Evolutionary conservation across 2,329 filamentous ascomycete genomes (phyloP).

Genomic region (Macroventuria anomochaeta): DNA sequence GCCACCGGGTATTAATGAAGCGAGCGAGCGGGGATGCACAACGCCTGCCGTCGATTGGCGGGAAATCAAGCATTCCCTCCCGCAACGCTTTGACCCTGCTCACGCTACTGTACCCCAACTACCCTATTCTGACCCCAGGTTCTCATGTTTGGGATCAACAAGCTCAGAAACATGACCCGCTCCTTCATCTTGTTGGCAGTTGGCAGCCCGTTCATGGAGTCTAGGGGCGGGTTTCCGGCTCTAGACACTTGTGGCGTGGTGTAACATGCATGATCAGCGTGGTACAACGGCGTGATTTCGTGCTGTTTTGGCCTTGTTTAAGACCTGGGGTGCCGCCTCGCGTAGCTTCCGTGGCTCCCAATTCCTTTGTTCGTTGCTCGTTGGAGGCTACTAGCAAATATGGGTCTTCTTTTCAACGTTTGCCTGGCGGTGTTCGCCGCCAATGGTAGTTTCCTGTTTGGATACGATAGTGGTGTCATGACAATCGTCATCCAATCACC

Average conservation of each 20-base stretch:
- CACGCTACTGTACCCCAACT: conserved; percentile 28
- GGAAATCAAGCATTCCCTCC: conserved; percentile 25
- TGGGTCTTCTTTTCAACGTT: conserved; percentile 54
- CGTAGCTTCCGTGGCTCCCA: neutral
- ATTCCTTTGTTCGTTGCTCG: neutral
- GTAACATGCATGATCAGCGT: conserved; percentile 20
- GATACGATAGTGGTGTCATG: conserved; percentile 51
- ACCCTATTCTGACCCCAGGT: conserved; percentile 25
- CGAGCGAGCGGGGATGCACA: conserved; percentile 2
- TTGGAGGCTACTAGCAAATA: conserved; percentile 20
- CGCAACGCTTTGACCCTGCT: conserved; percentile 23
- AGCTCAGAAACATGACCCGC: conserved; percentile 14
- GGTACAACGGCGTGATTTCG: conserved; percentile 10
- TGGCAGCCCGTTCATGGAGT: conserved; percentile 21
- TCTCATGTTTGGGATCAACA: conserved; percentile 20
- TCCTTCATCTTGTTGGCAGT: neutral
- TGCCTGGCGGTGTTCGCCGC: conserved; percentile 52
- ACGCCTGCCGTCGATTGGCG: conserved; percentile 26
- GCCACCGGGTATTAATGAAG: conserved; percentile 9
- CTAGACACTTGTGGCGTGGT: conserved; percentile 19
- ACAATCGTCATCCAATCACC: conserved; percentile 62
- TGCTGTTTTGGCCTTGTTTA: conserved; percentile 1
- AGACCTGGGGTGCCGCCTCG: neutral
- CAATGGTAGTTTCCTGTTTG: conserved; percentile 51
- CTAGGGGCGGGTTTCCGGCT: conserved; percentile 34